Percentiles rank a stretch among this genome's conserved stretches.
Conservation (phyloP, 228 moss, liverwort and hornwort genomes). For the Sphagnum fallax region DNA sequence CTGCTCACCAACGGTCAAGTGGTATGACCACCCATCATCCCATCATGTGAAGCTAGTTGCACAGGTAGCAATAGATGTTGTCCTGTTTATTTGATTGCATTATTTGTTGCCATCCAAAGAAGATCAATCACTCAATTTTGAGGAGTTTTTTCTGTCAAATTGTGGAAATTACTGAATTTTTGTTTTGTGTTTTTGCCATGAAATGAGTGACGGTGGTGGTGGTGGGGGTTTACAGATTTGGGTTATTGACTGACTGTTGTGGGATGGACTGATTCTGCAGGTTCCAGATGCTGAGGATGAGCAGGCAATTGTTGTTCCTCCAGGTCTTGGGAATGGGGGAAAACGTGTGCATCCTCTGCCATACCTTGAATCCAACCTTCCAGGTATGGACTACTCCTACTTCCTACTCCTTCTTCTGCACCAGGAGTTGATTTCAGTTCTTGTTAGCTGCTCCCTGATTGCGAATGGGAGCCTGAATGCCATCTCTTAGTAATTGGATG, state of each 20-base stretch:
- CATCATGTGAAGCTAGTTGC: not conserved
- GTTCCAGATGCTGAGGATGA: too few relatives aligned
- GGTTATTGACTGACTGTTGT: too few relatives aligned
- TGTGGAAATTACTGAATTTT: too few relatives aligned
- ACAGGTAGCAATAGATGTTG: too few relatives aligned
- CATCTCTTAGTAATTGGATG: not conserved
- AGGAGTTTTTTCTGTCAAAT: too few relatives aligned
- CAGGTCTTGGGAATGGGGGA: constrained; percentile 37
- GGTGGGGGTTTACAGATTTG: too few relatives aligned
- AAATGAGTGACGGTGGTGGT: too few relatives aligned
- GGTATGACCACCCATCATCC: constrained; percentile 4
- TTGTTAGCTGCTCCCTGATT: not conserved
- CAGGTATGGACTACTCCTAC: constrained; percentile 13
- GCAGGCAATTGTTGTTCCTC: constrained; percentile 49
- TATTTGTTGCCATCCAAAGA: too few relatives aligned
- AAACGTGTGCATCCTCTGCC: constrained; percentile 64
- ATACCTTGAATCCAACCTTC: constrained; percentile 39
- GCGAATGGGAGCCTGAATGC: not conserved
- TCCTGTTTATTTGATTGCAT: too few relatives aligned
- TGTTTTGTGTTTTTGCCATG: too few relatives aligned
- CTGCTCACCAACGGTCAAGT: constrained; percentile 53
- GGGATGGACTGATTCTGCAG: too few relatives aligned
- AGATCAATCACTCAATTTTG: too few relatives aligned
- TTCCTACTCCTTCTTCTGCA: not conserved
- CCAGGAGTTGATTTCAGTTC: not conserved